Conservation (phyloP, 345 rosid species). For the Carallia pectinifolia region DNA sequence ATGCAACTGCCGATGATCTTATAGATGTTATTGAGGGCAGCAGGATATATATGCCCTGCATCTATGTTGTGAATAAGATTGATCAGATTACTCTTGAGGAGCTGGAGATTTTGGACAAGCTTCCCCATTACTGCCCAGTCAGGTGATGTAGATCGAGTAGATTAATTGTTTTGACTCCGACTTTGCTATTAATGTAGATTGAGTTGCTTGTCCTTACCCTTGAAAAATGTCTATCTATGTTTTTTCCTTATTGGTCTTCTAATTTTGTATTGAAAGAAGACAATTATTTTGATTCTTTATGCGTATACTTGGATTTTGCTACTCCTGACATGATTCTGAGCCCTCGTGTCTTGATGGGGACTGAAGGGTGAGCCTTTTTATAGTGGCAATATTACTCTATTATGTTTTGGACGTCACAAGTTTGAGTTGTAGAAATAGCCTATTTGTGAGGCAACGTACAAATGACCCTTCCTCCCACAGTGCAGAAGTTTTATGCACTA, state of each 20-base stretch:
- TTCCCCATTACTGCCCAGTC: constrained; percentile 98
- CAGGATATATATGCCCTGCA: constrained; percentile 96
- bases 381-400: no score
- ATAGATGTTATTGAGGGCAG: constrained; percentile 98
- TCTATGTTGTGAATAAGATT: constrained; percentile 89
- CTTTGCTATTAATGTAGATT: no score
- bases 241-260: no score
- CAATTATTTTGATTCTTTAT: neutral
- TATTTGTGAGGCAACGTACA: no score
- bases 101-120: constrained; percentile 91
- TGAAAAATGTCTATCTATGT: no score
- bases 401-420: no score
- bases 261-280: neutral
- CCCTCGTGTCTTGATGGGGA: neutral
- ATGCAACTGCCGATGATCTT: constrained; percentile 99
- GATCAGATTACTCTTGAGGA: constrained; percentile 96
- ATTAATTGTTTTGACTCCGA: no score
- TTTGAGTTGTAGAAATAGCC: no score
- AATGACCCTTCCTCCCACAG: no score
- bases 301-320: neutral
- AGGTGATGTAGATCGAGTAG: constrained; percentile 41
- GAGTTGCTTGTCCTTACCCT: no score
- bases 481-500: no score
- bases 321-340: neutral
- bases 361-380: neutral